These are phyloP conservation scores for Anthracocystis setariae DNA, from an alignment of 1,284 basidiomycete genomes.

Conservation along the genomic window DNA sequence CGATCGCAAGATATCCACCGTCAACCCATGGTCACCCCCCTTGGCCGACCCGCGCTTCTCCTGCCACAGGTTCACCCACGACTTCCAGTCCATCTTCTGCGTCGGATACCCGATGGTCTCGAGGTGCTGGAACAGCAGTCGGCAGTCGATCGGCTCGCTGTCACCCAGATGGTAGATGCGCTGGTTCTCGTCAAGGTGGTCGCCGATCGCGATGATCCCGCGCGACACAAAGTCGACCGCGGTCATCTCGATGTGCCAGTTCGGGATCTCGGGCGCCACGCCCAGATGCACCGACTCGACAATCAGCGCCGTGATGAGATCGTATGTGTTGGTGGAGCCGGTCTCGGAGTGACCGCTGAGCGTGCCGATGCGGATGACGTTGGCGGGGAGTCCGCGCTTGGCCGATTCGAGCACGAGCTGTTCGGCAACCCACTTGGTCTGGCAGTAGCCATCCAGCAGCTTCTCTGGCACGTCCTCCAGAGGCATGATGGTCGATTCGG, in stretches of 20 bases:
- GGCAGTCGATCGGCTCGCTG: conserved; percentile 56
- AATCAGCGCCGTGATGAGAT: conserved; percentile 64
- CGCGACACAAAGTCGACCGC: conserved; percentile 64
- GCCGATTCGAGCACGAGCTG: conserved; percentile 63
- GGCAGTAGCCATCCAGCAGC: conserved; percentile 67
- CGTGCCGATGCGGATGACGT: conserved; percentile 66
- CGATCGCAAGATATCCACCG: conserved; percentile 61
- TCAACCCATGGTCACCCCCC: conserved; percentile 53
- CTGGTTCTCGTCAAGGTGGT: conserved; percentile 55
- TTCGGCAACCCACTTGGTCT: conserved; percentile 69
- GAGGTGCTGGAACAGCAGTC: conserved; percentile 57
- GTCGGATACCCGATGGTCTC: conserved; percentile 61
- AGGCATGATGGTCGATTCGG: conserved; percentile 57
- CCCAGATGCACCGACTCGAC: conserved; percentile 66
- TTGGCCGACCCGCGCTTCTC: conserved; percentile 52
- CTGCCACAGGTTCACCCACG: conserved; percentile 62
- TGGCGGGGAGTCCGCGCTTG: conserved; percentile 63
- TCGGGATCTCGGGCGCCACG: conserved; percentile 58
- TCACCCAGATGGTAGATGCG: conserved; percentile 64
- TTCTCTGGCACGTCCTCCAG: conserved; percentile 63
- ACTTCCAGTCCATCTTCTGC: conserved; percentile 54
- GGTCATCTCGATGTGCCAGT: conserved; percentile 66
- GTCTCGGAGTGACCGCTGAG: conserved; percentile 65
- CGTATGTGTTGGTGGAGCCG: conserved; percentile 65
- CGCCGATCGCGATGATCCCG: conserved; percentile 59